These are phyloP conservation scores for Epicoccum nigrum DNA, from an alignment of 2,329 filamentous ascomycete genomes.

Conservation along the genomic window DNA sequence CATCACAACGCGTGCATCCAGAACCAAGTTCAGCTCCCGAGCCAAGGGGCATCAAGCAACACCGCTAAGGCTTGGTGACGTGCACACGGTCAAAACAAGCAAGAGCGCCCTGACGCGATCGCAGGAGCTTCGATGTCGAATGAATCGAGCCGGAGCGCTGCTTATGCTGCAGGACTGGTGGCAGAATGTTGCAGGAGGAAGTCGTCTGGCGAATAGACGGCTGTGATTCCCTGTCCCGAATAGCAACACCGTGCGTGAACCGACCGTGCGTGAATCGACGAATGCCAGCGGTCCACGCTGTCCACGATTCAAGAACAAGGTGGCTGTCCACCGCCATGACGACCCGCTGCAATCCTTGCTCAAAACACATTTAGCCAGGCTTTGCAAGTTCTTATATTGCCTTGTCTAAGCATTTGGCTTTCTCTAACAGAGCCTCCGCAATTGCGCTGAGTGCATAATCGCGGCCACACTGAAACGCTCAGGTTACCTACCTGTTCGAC, in stretches of 20 bases:
- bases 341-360: constrained; percentile 15
- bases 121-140: constrained; percentile 4
- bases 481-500: neutral
- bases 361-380: constrained; percentile 9
- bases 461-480: constrained; percentile 24
- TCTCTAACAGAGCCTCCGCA: constrained; percentile 8
- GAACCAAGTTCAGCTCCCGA: constrained; percentile 20
- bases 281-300: constrained; percentile 12
- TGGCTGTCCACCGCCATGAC: constrained; percentile 25
- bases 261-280: constrained; percentile 11
- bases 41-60: constrained; percentile 37
- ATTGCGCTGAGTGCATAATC: constrained; percentile 17
- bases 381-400: constrained; percentile 12
- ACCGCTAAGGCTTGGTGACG: constrained; percentile 37
- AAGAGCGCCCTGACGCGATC: neutral
- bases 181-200: constrained; percentile 6
- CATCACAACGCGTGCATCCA: constrained; percentile 27
- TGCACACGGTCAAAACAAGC: constrained; percentile 18
- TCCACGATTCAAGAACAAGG: constrained; percentile 29
- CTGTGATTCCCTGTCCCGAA: constrained; percentile 14
- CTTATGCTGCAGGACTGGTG: constrained; percentile 8
- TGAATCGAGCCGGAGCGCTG: constrained; percentile 3
- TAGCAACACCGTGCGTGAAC: constrained; percentile 13
- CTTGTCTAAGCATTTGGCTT: constrained; percentile 1
- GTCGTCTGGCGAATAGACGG: constrained; percentile 14